Evolutionary conservation across 805 yeast genomes (phyloP).

Genomic region (Ogataea siamensis): DNA sequence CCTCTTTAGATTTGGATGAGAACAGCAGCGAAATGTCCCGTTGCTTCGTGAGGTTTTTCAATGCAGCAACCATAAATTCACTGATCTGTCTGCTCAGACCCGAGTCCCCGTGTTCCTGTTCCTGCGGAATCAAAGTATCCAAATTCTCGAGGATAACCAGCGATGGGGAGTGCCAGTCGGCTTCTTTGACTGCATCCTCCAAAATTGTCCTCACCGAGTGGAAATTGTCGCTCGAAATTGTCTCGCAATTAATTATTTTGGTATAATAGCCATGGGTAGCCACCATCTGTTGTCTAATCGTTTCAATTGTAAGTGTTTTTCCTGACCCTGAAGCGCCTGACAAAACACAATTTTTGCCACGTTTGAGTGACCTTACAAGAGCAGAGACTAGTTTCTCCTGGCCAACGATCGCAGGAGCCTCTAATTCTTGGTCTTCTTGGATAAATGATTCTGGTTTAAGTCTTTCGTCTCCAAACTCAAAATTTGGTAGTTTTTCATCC

Average conservation of each 20-base stretch:
- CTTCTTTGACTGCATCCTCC: conserved; percentile 46
- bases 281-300: conserved; percentile 39
- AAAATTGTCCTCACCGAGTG: conserved; percentile 43
- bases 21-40: conserved; percentile 58
- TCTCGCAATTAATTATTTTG: conserved; percentile 51
- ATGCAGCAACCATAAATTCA: conserved; percentile 49
- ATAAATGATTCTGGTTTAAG: conserved; percentile 44
- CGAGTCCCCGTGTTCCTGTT: conserved; percentile 55
- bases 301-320: conserved; percentile 55
- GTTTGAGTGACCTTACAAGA: conserved; percentile 39
- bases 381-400: conserved; percentile 44
- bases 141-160: conserved; percentile 74
- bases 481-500: conserved; percentile 17
- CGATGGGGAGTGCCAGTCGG: conserved; percentile 72
- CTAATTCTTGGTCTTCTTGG: conserved; percentile 7
- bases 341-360: conserved; percentile 53
- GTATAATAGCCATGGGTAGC: conserved; percentile 44
- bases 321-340: conserved; percentile 84
- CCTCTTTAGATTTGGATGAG: conserved; percentile 61
- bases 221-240: conserved; percentile 55
- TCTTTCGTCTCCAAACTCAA: conserved; percentile 53
- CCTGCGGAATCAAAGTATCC: conserved; percentile 70
- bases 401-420: conserved; percentile 49
- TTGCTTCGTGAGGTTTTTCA: conserved; percentile 44
- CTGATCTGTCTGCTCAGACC: conserved; percentile 61